phyloP scores from a whole-genome alignment of 1,284 basidiomycete genomes.

The Puccinia horiana region DNA sequence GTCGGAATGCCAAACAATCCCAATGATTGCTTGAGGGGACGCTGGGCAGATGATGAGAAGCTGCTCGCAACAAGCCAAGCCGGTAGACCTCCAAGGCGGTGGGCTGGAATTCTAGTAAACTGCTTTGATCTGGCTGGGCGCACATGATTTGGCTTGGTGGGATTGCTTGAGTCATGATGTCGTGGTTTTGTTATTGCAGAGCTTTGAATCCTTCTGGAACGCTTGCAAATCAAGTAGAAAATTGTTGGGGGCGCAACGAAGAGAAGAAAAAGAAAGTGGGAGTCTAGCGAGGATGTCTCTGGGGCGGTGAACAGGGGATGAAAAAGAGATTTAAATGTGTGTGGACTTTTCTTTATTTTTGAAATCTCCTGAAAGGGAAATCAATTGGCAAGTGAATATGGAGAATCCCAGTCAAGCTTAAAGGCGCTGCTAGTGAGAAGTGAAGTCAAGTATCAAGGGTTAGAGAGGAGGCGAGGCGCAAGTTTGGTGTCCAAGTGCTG shows the following conservation, averaged over 20 bases:
- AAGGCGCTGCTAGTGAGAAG: background rate
- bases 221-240: background rate
- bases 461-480: slow-evolving; percentile 7
- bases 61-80: slow-evolving; percentile 3
- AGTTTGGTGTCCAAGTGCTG: slow-evolving; percentile 28
- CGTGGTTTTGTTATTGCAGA: background rate
- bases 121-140: background rate
- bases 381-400: background rate
- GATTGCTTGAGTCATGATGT: slow-evolving; percentile 16
- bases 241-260: background rate
- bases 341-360: background rate
- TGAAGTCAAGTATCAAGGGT: background rate
- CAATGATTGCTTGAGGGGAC: background rate
- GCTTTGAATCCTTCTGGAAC: background rate
- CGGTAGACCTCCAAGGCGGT: background rate
- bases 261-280: background rate
- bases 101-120: background rate
- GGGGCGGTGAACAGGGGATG: background rate
- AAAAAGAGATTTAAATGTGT: background rate
- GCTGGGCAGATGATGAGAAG: slow-evolving; percentile 17
- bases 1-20: slow-evolving; percentile 28
- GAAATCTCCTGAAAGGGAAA: background rate
- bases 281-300: background rate
- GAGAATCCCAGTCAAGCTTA: background rate
- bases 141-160: too few relatives aligned